phyloP scores from a whole-genome alignment of 73 alveolate species.

The Tetrahymena malaccensis region DNA sequence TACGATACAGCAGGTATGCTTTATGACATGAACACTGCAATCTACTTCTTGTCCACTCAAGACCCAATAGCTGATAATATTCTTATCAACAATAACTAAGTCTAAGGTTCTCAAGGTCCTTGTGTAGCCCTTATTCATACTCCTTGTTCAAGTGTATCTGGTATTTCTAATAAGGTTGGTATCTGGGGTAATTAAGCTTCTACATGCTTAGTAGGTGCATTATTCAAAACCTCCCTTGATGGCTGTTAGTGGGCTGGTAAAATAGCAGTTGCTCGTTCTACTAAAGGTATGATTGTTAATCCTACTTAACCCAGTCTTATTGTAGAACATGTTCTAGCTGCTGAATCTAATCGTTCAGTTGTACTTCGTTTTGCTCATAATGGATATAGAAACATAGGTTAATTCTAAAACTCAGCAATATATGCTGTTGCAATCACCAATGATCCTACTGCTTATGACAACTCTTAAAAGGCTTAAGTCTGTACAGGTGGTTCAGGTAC shows the following conservation, averaged over 20 bases:
- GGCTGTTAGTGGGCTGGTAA: neutral
- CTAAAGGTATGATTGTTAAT: neutral
- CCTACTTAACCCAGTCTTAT: neutral
- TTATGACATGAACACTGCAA: constrained; percentile 7
- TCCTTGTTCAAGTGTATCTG: neutral
- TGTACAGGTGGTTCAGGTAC: neutral
- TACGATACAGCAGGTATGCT: neutral
- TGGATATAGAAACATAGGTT: neutral
- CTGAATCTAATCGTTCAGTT: neutral
- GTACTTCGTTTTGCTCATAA: neutral
- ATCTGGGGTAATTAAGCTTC: neutral
- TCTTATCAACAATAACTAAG: neutral
- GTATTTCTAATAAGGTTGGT: neutral
- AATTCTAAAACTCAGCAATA: neutral
- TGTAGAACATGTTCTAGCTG: neutral
- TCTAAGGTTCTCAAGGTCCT: neutral
- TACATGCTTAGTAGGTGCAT: neutral
- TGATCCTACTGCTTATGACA: neutral
- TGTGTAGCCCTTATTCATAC: neutral
- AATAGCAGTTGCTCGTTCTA: neutral
- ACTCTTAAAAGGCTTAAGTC: neutral
- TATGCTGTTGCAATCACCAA: neutral
- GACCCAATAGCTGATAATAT: neutral
- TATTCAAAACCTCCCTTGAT: neutral
- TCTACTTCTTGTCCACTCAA: neutral